Base-by-base conservation (phyloP, 2,329 filamentous ascomycete species). In the Neophaeococcomyces mojaviensis region DNA sequence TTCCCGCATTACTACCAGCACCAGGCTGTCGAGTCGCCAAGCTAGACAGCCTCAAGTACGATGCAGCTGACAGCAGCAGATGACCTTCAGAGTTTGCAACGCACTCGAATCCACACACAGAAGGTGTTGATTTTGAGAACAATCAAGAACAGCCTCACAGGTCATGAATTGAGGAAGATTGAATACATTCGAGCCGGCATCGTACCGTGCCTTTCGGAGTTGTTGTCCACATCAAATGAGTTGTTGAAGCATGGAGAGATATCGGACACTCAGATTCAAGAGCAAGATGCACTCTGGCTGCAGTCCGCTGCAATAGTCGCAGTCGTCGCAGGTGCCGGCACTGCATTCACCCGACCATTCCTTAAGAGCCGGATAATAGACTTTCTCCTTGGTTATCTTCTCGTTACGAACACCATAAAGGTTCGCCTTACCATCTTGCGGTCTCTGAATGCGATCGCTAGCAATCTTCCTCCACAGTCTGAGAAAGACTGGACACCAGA, bases 131-230 rank as follows among this genome's bases (percentile, higher is more conserved):
- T 81, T 40, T 73, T 96, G 36, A 79, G 82, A 54, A 72, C 74
- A 34, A 70, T 98, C 24, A 97, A 95, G 70, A 92, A 95, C 64
- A 85, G 92, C 52, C 77, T 94, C 39, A 81, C 95, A 49, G 92
- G 92, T 19, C 88, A 97, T 64, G 76, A 84, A 28, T 82, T 90
- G 64, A 82, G 83, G 63, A 98, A 98, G 67, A 84, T 90, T 65
- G 67, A 79, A 47, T 89, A 83, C 72, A 74, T 96, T 33, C 72
- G 72, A 48, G 69, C 78, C 45, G 89, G 89, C 28, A 68, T 86
- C 39, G 71, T 78, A 22, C 69, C 71, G 30, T 64, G 78, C 42
- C 64, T 84, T 32, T 64, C 56, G 67, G 69, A 64, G 61, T 64
- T 65, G 58, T 64, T 62, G 59, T 58, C 41, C 59, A 58, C 19